These are phyloP conservation scores for Cubamyces lactineus DNA, from an alignment of 768 basidiomycete species.

Conservation along the genomic window DNA sequence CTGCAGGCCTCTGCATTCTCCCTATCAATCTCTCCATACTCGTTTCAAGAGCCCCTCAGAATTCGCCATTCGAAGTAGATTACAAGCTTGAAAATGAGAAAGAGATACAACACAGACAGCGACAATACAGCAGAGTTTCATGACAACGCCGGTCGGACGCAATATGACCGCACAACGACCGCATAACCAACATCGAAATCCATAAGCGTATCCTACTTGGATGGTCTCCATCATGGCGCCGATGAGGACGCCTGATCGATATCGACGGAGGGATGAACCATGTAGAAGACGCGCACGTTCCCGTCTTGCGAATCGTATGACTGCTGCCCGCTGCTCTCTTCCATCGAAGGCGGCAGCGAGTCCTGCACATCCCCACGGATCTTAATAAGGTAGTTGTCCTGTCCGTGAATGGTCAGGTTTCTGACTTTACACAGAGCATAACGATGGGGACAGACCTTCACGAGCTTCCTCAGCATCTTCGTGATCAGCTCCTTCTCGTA, in stretches of 20 bases:
- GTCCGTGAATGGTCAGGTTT: not conserved
- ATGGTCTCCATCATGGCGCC: constrained; percentile 18
- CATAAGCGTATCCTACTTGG: not conserved
- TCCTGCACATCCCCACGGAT: constrained; percentile 84
- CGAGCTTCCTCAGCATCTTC: constrained; percentile 87
- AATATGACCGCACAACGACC: not conserved
- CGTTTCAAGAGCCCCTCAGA: too few relatives aligned
- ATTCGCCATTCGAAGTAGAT: not conserved
- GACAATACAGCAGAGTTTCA: constrained; percentile 16
- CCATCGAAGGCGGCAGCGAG: constrained; percentile 64
- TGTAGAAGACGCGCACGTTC: constrained; percentile 76
- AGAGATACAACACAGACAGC: constrained; percentile 13
- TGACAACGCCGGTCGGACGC: constrained; percentile 7
- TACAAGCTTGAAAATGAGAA: constrained; percentile 2
- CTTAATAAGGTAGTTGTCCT: constrained; percentile 88
- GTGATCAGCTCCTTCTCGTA: constrained; percentile 88
- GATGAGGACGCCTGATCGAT: constrained; percentile 53
- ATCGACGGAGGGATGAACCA: constrained; percentile 90
- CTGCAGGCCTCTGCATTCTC: too few relatives aligned
- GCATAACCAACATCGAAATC: not conserved
- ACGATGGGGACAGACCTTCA: constrained; percentile 64
- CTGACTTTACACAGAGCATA: not conserved
- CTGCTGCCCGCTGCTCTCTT: constrained; percentile 59
- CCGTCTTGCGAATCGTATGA: constrained; percentile 49
- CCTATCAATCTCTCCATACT: too few relatives aligned